Conservation (phyloP, 2,329 filamentous ascomycete species). For the Fusarium sp. region DNA sequence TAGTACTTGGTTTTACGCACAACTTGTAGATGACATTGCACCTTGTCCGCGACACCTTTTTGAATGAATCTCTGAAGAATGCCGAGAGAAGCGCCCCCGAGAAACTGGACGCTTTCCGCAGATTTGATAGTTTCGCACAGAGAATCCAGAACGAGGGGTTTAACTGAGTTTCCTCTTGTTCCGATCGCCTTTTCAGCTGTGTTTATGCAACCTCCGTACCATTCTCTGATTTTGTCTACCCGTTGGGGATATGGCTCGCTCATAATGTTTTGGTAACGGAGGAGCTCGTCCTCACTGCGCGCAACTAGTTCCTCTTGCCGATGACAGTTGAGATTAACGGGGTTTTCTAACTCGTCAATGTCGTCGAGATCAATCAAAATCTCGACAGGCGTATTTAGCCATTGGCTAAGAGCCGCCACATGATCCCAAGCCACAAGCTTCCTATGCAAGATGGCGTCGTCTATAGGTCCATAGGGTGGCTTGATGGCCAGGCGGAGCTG, state of each 20-base stretch:
- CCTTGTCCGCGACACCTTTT: slow-evolving; percentile 33
- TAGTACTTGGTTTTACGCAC: slow-evolving; percentile 16
- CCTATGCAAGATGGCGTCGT: slow-evolving; percentile 39
- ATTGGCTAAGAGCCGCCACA: slow-evolving; percentile 35
- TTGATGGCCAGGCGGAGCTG: slow-evolving; percentile 41
- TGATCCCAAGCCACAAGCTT: slow-evolving; percentile 43
- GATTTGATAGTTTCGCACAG: slow-evolving; percentile 34
- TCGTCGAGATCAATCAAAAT: slow-evolving; percentile 57
- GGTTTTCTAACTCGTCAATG: slow-evolving; percentile 56
- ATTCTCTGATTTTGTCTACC: slow-evolving; percentile 23
- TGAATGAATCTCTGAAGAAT: slow-evolving; percentile 40
- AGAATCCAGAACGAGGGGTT: slow-evolving; percentile 17
- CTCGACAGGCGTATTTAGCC: slow-evolving; percentile 44
- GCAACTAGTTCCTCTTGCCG: slow-evolving; percentile 46
- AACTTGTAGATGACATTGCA: slow-evolving; percentile 42
- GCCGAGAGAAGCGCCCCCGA: slow-evolving; percentile 43
- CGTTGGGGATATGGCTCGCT: slow-evolving; percentile 15
- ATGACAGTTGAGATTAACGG: slow-evolving; percentile 66
- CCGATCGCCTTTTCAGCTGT: slow-evolving; percentile 9
- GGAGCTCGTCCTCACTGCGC: slow-evolving; percentile 36
- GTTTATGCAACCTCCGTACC: slow-evolving; percentile 37
- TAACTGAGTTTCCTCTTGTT: slow-evolving; percentile 13
- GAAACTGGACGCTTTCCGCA: slow-evolving; percentile 39
- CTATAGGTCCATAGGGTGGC: slow-evolving; percentile 26
- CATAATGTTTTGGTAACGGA: slow-evolving; percentile 31